Evolutionary conservation across 2,329 filamentous ascomycete genomes (phyloP).

Genomic region (Xylaria arbuscula): DNA sequence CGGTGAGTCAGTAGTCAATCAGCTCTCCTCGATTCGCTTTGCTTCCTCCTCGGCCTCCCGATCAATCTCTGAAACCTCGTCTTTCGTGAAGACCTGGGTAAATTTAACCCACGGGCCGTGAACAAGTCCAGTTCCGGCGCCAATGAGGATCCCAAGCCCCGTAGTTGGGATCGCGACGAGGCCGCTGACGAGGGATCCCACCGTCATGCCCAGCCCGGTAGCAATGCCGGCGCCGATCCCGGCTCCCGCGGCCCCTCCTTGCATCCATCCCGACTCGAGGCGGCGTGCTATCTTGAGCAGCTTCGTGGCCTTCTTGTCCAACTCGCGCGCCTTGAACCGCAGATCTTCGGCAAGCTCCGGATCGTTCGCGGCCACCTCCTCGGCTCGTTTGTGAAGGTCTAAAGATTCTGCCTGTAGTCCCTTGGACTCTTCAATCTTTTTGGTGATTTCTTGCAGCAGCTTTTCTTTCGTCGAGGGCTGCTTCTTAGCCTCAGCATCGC

Average conservation of each 20-base stretch:
- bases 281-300: conserved; percentile 49
- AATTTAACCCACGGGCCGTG: conserved; percentile 52
- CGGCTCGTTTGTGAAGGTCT: conserved; percentile 46
- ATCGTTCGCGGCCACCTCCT: conserved; percentile 42
- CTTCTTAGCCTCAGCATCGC: conserved; percentile 34
- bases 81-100: conserved; percentile 46
- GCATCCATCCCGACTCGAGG: conserved; percentile 50
- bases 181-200: conserved; percentile 49
- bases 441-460: conserved; percentile 48
- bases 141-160: conserved; percentile 48
- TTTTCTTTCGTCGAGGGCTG: conserved; percentile 47
- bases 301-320: conserved; percentile 48
- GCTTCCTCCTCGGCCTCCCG: conserved; percentile 47
- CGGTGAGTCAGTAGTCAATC: neutral
- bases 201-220: conserved; percentile 47
- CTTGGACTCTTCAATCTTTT: conserved; percentile 48
- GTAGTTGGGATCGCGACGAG: conserved; percentile 50
- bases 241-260: conserved; percentile 49
- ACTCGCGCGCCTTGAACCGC: conserved; percentile 44
- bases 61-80: conserved; percentile 48
- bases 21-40: conserved; percentile 36
- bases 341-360: conserved; percentile 47
- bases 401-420: conserved; percentile 46
- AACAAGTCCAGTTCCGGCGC: conserved; percentile 49
- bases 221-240: conserved; percentile 51